Evolutionary conservation across 169 alveolate genomes (phyloP).

Genomic region (Neospora caninum): DNA sequence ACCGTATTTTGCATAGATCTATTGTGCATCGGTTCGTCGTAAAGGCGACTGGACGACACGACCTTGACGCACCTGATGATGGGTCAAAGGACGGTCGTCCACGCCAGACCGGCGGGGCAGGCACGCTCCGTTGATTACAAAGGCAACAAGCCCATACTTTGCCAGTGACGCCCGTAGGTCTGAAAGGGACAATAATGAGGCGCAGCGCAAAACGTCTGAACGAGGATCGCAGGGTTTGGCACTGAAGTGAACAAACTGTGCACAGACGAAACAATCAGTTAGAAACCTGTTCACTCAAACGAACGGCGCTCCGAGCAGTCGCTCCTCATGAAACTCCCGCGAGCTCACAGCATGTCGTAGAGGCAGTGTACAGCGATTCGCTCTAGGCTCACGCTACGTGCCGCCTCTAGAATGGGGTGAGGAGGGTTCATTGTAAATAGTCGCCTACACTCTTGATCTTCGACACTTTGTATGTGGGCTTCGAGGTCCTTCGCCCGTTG

Average conservation of each 20-base stretch:
- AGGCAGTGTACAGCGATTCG: no score
- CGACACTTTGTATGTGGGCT: slow-evolving; percentile 58
- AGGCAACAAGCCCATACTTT: slow-evolving; percentile 75
- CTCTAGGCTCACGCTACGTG: no score
- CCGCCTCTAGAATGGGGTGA: no score
- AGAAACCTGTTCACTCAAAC: no score
- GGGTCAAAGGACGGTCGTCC: slow-evolving; percentile 72
- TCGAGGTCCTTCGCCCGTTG: slow-evolving; percentile 30
- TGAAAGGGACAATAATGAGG: neutral
- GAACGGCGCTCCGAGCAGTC: neutral
- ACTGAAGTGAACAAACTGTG: neutral
- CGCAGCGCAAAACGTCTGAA: neutral
- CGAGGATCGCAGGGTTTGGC: neutral
- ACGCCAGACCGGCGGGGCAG: slow-evolving; percentile 79
- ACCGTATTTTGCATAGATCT: no score
- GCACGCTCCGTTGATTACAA: slow-evolving; percentile 81
- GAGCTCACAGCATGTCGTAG: no score
- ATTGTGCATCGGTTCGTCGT: neutral
- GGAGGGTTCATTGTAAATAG: no score
- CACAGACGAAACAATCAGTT: neutral
- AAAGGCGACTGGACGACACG: slow-evolving; percentile 37
- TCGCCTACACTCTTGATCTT: slow-evolving; percentile 63
- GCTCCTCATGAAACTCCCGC: no score
- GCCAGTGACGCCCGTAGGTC: slow-evolving; percentile 71
- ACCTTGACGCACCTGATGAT: slow-evolving; percentile 49